A percentile compares a stretch with the other conserved stretches of the same genome.
These are phyloP conservation scores for Rhodosporidiobolus odoratus DNA, from an alignment of 768 basidiomycete genomes.

Conservation along the genomic window DNA sequence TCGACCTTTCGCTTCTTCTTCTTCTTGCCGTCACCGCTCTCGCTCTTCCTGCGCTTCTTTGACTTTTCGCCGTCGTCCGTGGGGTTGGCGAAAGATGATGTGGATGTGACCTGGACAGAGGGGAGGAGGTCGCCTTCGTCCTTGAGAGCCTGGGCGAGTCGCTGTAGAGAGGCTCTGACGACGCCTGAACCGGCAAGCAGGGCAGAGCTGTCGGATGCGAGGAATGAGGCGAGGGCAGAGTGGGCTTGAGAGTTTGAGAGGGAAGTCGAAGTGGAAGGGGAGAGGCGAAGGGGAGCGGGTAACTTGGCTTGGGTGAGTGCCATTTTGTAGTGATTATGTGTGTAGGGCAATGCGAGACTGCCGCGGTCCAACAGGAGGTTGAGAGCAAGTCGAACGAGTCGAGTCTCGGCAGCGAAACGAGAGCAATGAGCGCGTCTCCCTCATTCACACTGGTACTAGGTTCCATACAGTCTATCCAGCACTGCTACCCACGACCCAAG, in stretches of 20 bases:
- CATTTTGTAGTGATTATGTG: constrained; percentile 2
- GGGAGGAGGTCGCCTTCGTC: constrained; percentile 20
- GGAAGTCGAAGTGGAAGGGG: neutral
- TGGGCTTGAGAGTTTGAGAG: neutral
- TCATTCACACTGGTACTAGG: neutral
- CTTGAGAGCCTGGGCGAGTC: constrained; percentile 20
- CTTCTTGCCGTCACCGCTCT: neutral
- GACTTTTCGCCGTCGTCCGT: neutral
- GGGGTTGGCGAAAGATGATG: neutral
- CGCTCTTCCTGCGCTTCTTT: constrained; percentile 22
- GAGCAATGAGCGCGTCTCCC: too few relatives aligned
- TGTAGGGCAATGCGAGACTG: neutral
- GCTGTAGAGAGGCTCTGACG: constrained; percentile 10
- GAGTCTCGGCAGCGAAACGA: too few relatives aligned
- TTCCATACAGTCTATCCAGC: neutral
- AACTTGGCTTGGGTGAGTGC: constrained; percentile 10
- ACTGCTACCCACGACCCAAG: too few relatives aligned
- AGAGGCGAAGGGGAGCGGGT: constrained; percentile 19
- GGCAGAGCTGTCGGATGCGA: neutral
- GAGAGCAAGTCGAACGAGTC: neutral
- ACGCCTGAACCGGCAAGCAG: constrained; percentile 22
- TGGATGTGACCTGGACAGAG: neutral
- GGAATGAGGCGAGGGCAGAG: constrained; percentile 4
- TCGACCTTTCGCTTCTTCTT: constrained; percentile 22
- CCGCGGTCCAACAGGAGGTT: neutral